Percentiles rank a stretch among this genome's conserved stretches.
phyloP scores from a whole-genome alignment of 176 grass and related monocot genomes.

The Pharus latifolius region DNA sequence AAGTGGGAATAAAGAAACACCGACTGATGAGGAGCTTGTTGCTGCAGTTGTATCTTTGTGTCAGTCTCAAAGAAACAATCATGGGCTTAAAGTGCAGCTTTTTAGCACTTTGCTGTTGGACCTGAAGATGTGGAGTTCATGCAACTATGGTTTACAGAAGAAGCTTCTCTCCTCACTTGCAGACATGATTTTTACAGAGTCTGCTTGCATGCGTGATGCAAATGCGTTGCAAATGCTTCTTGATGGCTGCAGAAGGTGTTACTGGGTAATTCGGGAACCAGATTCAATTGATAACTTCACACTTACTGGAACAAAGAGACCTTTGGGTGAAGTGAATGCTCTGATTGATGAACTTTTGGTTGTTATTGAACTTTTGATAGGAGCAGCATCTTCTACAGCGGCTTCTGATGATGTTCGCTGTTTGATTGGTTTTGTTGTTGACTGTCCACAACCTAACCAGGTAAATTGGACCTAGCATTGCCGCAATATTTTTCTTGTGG shows the following conservation, averaged over 20 bases:
- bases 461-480: slow-evolving; percentile 30
- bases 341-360: slow-evolving; percentile 95
- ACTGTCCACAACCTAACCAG: slow-evolving; percentile 98
- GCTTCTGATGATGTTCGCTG: slow-evolving; percentile 66
- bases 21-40: slow-evolving; percentile 80
- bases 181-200: slow-evolving; percentile 95
- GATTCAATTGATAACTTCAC: slow-evolving; percentile 72
- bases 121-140: slow-evolving; percentile 92
- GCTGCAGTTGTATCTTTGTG: slow-evolving; percentile 77
- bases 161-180: slow-evolving; percentile 98
- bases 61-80: slow-evolving; percentile 82
- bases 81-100: slow-evolving; percentile 80
- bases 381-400: slow-evolving; percentile 60
- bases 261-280: slow-evolving; percentile 65
- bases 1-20: slow-evolving; percentile 32
- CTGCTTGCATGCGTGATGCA: slow-evolving; percentile 78
- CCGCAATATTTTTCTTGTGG: too few relatives aligned
- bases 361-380: slow-evolving; percentile 85
- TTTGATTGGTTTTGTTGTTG: slow-evolving; percentile 92
- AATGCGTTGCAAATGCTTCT: slow-evolving; percentile 97
- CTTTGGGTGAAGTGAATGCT: slow-evolving; percentile 83
- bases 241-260: slow-evolving; percentile 96
- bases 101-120: slow-evolving; percentile 85
- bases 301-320: slow-evolving; percentile 43
- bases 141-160: slow-evolving; percentile 93